Evolutionary conservation across 345 rosid species (phyloP).

Genomic region (Brassica rapa): DNA sequence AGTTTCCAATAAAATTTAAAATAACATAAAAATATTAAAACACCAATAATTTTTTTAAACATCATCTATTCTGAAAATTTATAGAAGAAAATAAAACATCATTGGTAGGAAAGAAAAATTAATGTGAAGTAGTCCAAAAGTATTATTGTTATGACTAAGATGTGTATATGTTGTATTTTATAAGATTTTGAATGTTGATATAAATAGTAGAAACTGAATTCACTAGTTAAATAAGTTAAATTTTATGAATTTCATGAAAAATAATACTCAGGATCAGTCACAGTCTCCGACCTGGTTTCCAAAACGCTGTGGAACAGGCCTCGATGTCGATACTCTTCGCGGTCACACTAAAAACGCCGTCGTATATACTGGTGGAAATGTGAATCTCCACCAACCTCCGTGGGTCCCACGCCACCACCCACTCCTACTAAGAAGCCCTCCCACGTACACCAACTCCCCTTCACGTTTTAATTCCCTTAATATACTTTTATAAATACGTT

Average conservation of each 20-base stretch:
- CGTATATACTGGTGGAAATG: constrained; percentile 24
- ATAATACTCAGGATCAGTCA: neutral
- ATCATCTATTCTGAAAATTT: neutral
- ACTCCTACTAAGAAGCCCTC: constrained; percentile 32
- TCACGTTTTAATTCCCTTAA: constrained; percentile 32
- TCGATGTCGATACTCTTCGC: neutral
- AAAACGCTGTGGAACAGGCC: constrained; percentile 18
- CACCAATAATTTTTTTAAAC: no score
- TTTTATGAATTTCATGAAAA: neutral
- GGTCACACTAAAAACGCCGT: constrained; percentile 7
- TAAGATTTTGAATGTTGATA: neutral
- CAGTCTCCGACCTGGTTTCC: neutral
- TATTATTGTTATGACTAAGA: neutral
- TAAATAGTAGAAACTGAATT: neutral
- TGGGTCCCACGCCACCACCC: constrained; percentile 42
- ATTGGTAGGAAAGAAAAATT: neutral
- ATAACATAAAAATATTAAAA: no score
- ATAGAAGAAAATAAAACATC: neutral
- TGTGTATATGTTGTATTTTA: neutral
- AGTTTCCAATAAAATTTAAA: no score
- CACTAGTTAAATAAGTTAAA: neutral
- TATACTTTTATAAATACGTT: neutral
- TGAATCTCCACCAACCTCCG: constrained; percentile 41
- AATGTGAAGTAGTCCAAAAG: neutral
- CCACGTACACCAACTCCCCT: constrained; percentile 39